Base-by-base conservation (phyloP, 73 alveolate species). In the Paramecium tetraurelia region DNA sequence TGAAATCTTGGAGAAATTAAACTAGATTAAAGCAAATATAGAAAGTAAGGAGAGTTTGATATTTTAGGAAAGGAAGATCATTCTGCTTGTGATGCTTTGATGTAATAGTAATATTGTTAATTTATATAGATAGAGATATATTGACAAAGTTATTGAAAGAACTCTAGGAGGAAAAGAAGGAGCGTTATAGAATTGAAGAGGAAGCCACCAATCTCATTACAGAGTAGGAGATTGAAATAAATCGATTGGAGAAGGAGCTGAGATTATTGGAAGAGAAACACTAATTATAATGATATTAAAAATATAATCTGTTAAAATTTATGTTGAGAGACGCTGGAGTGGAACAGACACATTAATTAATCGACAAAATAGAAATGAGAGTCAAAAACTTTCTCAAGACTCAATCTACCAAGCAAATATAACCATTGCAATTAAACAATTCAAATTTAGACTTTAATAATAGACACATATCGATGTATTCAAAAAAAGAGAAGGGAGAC, bases 281-380 rank as follows among this genome's bases (percentile, higher is more conserved):
- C 84, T 63, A 63, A 63, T 27, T 63, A 63, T 63, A 63, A 63
- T 63, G 84, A 63, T 31, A 63, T 63, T 63, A 63, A 63, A 63
- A 63, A 27, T 63, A 63, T 63, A 63, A 63, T 63, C 84, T 63
- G 84, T 63, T 63, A 63, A 63, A 63, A 31, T 63, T 31, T 63
- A 63, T 63, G 84, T 33, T 63, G 27, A 33, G 84, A 31, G 86
- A 72, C 12, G 46, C 33, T 35, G 86, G 86, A 31, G 57, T 80
- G 20, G 90, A 80, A 80, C 18, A 80, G 72, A 80, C 90, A 44
- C 72, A 80, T 80, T 80, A 80, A 80, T 63, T 80, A 20, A 80
- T 80, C 50, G 90, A 80, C 27, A 80, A 80, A 48, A 80, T 80
- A 80, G 90, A 80, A 80, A 11, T 80, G 35, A 80, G 90, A 46